Conservation (phyloP, 257 asterid species). For the Nicotiana sylvestris region DNA sequence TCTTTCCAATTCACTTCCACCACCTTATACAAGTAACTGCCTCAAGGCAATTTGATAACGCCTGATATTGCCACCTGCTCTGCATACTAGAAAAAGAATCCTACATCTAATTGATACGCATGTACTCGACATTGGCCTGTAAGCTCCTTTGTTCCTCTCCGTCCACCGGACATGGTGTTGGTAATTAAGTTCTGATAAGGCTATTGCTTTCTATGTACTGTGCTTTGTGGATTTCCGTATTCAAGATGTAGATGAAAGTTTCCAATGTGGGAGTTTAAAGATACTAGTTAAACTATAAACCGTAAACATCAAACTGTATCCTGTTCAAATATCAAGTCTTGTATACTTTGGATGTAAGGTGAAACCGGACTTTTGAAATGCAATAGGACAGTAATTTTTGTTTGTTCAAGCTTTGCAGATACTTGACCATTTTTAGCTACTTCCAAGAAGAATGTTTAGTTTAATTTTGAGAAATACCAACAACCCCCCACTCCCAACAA, state of each 20-base stretch:
- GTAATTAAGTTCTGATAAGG: not conserved
- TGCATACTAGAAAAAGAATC: not conserved
- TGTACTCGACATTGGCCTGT: not conserved
- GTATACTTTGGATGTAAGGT: not conserved
- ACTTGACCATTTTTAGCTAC: not conserved
- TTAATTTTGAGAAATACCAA: too few relatives aligned
- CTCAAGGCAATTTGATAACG: not conserved
- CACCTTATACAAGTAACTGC: not conserved
- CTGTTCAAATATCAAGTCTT: not conserved
- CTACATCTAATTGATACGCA: not conserved
- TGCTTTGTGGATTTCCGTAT: not conserved
- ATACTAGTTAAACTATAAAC: not conserved
- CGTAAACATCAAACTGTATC: not conserved
- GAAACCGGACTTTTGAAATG: not conserved
- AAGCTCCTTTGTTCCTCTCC: not conserved
- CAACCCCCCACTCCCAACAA: too few relatives aligned
- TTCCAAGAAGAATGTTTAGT: not conserved
- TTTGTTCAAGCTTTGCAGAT: not conserved
- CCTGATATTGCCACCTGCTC: not conserved
- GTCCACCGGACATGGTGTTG: too few relatives aligned
- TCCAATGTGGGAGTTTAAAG: not conserved
- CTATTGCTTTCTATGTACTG: not conserved
- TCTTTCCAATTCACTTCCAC: not conserved
- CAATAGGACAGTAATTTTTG: not conserved
- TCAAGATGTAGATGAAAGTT: not conserved